Conservation (phyloP, 352 stramenopile species). For the Saprolegnia diclina region DNA sequence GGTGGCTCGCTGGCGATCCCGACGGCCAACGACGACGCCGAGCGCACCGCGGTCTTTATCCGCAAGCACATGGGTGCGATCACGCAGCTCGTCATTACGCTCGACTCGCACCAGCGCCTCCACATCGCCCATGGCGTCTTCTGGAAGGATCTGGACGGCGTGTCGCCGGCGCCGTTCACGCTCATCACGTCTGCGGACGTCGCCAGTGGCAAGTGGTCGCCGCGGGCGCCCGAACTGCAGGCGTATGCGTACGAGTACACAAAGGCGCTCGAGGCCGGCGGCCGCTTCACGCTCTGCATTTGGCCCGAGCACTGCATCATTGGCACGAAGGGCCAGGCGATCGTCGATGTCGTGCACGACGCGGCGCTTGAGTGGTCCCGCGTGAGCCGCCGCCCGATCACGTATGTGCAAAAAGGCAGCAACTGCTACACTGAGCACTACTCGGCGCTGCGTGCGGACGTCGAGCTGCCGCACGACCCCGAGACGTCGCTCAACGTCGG, state of each 20-base stretch:
- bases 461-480: slow-evolving; percentile 72
- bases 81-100: slow-evolving; percentile 89
- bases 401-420: slow-evolving; percentile 91
- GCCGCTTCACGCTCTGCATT: slow-evolving; percentile 90
- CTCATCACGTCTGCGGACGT: slow-evolving; percentile 86
- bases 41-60: slow-evolving; percentile 87
- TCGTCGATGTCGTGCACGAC: slow-evolving; percentile 76
- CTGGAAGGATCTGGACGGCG: slow-evolving; percentile 70
- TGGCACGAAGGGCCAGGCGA: slow-evolving; percentile 82
- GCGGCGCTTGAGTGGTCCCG: slow-evolving; percentile 85
- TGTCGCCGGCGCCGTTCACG: slow-evolving; percentile 88
- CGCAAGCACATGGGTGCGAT: slow-evolving; percentile 46
- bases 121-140: slow-evolving; percentile 95
- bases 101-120: slow-evolving; percentile 94
- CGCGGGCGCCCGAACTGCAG: slow-evolving; percentile 55
- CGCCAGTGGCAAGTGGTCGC: slow-evolving; percentile 43
- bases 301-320: slow-evolving; percentile 98
- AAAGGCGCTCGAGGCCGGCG: slow-evolving; percentile 71
- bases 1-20: slow-evolving; percentile 93
- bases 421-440: slow-evolving; percentile 97
- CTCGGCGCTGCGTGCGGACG: slow-evolving; percentile 91
- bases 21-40: slow-evolving; percentile 86
- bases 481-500: slow-evolving; percentile 77
- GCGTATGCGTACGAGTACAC: slow-evolving; percentile 91
- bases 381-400: slow-evolving; percentile 49